Percentiles rank a stretch among this genome's conserved stretches.
Conservation (phyloP, 352 stramenopile species). For the Globisporangium cystogenes region DNA sequence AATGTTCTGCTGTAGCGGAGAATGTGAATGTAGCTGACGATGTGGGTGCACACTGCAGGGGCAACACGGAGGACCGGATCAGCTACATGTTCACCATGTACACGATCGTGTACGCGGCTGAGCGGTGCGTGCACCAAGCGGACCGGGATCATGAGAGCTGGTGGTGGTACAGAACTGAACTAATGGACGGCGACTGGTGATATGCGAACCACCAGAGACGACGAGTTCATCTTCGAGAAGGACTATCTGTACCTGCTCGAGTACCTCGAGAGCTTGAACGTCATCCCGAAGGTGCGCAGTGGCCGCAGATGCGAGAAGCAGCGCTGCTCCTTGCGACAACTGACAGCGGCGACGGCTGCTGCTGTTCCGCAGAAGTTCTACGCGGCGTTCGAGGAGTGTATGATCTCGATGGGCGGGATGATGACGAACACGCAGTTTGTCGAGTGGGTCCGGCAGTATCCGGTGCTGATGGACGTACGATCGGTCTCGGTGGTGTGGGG, state of each 20-base stretch:
- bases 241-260: constrained; percentile 69
- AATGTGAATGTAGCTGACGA: neutral
- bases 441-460: constrained; percentile 66
- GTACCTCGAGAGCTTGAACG: constrained; percentile 55
- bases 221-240: constrained; percentile 59
- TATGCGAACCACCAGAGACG: too few relatives aligned
- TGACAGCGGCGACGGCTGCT: neutral
- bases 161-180: neutral
- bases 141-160: too few relatives aligned
- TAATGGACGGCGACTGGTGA: too few relatives aligned
- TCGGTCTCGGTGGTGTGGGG: neutral
- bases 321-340: neutral
- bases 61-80: constrained; percentile 85
- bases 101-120: constrained; percentile 59
- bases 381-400: constrained; percentile 69
- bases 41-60: constrained; percentile 27
- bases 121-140: constrained; percentile 30
- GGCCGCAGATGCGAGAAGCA: too few relatives aligned
- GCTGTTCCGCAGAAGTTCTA: constrained; percentile 43
- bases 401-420: constrained; percentile 39
- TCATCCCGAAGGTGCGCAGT: constrained; percentile 48
- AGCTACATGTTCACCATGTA: constrained; percentile 87
- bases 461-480: constrained; percentile 57
- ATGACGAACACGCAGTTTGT: constrained; percentile 66
- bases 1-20: neutral